Conservation (phyloP, 2,329 filamentous ascomycete genomes). For the Verticillium longisporum region DNA sequence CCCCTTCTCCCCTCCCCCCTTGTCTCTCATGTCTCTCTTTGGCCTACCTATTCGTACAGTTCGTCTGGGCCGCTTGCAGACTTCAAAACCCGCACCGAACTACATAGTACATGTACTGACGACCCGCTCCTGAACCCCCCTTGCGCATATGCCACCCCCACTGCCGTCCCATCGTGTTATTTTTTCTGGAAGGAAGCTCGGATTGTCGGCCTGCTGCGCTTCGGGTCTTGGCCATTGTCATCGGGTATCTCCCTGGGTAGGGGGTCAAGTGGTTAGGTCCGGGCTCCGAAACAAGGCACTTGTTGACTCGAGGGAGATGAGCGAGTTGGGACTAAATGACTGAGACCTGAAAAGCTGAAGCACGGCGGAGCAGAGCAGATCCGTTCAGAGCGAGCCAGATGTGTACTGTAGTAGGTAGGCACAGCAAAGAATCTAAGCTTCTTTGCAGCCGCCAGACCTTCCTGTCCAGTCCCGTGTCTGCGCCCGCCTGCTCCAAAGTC, state of each 20-base stretch:
- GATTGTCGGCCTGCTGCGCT: background rate
- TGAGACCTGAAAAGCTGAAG: background rate
- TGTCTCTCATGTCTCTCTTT: too few species aligned
- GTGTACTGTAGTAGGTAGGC: too few species aligned
- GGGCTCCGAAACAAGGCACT: background rate
- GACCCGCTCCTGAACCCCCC: background rate
- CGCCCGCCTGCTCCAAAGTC: too few species aligned
- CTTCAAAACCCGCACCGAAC: background rate
- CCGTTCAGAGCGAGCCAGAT: too few species aligned
- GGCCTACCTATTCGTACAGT: too few species aligned
- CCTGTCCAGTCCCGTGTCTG: too few species aligned
- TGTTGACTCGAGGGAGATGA: too few species aligned
- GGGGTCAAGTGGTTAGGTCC: background rate
- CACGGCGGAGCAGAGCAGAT: background rate
- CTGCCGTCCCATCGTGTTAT: background rate
- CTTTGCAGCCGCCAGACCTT: background rate
- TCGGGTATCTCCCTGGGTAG: background rate
- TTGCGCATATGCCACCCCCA: background rate
- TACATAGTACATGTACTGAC: too few species aligned
- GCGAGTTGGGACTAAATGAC: too few species aligned
- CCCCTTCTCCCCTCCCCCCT: background rate
- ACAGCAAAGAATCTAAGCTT: background rate
- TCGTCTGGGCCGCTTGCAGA: slow-evolving; percentile 1
- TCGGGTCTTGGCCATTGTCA: background rate
- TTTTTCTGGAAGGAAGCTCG: background rate